Base-by-base conservation (phyloP, 768 basidiomycete species). In the Pholiota microspora region DNA sequence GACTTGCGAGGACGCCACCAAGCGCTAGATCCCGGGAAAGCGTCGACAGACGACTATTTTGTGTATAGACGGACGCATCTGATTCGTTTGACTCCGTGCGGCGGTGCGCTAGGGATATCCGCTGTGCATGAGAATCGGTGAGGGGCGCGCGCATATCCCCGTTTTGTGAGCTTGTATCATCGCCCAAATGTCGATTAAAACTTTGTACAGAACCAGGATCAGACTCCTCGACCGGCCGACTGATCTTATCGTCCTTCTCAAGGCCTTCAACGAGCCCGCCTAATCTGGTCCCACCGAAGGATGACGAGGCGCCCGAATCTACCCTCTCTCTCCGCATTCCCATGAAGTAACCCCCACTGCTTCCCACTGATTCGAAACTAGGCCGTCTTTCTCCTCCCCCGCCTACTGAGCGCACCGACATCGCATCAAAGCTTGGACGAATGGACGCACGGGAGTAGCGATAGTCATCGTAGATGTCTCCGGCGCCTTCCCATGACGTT, bases 401-500 rank as follows among this genome's bases (percentile, higher is more conserved):
- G 23, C 35, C 38, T 12, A 45, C 28, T 18, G 52, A 45, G 15
- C 49, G 49, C 25, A 51, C 36, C 25, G 35, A 38, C 49, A 38
- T 36, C 7, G 49, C 28, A n/a, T 23, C 56, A 18, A 27, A 36
- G 18, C 59, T 71, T 74, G 34, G 74, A 74, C 21, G 65, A 52
- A 82, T 71, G 0, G 85, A 88, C 49, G 76, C 77, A 4, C 84
- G 73, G 16, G 87, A 88, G 58, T 89, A 89, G 21, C 86, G 78
- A 64, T 92, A 92, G 56, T 89, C 81, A 66, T 92, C 89, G 58
- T 92, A 92, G 48, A 92, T 89, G 59, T 89, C 83, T 7, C n/a
- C n/a, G 1, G 35, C 35, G 21, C 81, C 82, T 50, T 89, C 88
- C 82, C 87, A 89, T 1, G 71, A 71, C 16, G 61, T 65, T 12